Base-by-base conservation (phyloP, 1,284 basidiomycete genomes). In the Gomphus sp. region DNA sequence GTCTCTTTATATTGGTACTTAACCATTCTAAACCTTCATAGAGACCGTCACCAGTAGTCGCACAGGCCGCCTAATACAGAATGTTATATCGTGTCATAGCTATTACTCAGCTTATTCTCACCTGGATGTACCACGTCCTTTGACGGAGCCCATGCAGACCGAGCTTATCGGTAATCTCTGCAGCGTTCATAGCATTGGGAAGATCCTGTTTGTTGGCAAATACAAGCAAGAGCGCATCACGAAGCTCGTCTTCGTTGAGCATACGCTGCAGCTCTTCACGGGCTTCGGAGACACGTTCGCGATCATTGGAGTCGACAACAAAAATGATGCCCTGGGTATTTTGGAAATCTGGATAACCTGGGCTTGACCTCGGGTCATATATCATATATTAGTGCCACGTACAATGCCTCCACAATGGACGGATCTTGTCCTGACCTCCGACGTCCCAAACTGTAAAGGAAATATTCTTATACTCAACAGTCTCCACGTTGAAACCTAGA, bases 261-360 rank as follows among this genome's bases (percentile, higher is more conserved):
- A 99, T 99, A 71, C 96, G 90, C 76, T 99, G 97, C 61, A 99
- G 85, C 77, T 99, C 97, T 80, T 99, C 97, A 64, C 97, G 90
- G 56, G 97, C 97, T 79, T 99, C 97, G 56, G 93, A 90, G 64
- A 99, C 91, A 91, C 97, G 96, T 77, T 99, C 97, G 76, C 97
- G 82, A 80, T 99, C 97, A 76, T 99, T 99, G 60, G 97, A 99
- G 76, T 99, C 97, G 65, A 99, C 95, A 60, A 99, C 97, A 74
- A 99, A 99, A 73, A 99, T 99, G 79, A 99, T 98, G 67, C 96
- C 97, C 79, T 99, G 97, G 52, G 97, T 99, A 82, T 99, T 99
- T 79, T 99, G 97, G 93, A 98, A 99, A 81, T 99, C 96, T 97
- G 66, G 34, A 55, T 11, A 28, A 47, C 18, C 18, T 47, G 10